phyloP scores from a whole-genome alignment of 495 filamentous ascomycete species.

The Immersiella caudata region DNA sequence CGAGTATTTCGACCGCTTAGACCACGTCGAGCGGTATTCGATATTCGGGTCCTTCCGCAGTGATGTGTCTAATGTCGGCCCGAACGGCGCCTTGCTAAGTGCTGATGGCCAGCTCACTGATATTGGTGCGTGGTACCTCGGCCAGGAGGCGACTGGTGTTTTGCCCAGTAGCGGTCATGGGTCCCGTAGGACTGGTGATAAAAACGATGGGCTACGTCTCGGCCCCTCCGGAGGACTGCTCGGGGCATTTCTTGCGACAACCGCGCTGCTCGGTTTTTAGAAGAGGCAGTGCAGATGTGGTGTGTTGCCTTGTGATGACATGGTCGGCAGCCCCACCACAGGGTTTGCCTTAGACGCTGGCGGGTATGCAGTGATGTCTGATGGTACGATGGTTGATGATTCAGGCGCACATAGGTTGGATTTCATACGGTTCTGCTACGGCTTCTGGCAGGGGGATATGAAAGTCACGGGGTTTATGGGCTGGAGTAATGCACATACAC shows the following conservation, averaged over 20 bases:
- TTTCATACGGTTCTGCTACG: too few species aligned
- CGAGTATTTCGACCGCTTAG: constrained; percentile 65
- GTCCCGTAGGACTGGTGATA: not conserved
- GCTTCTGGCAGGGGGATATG: too few species aligned
- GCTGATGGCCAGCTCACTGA: constrained; percentile 65
- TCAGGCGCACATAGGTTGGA: too few species aligned
- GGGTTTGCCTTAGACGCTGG: too few species aligned
- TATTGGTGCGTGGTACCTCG: constrained; percentile 76
- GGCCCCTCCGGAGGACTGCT: not conserved
- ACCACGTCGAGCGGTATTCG: constrained; percentile 65
- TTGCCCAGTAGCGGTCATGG: not conserved
- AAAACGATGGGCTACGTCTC: not conserved
- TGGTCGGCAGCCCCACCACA: too few species aligned
- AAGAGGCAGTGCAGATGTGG: not conserved
- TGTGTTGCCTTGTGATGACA: too few species aligned
- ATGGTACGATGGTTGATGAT: too few species aligned
- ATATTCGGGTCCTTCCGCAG: constrained; percentile 75
- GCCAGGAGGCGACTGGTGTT: constrained; percentile 54
- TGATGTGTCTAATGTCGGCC: constrained; percentile 66
- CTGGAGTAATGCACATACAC: too few species aligned
- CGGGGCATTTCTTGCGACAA: not conserved
- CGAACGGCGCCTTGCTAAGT: constrained; percentile 67
- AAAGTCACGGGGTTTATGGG: too few species aligned
- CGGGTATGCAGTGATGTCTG: too few species aligned
- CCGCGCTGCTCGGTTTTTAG: not conserved